These are phyloP conservation scores for Metschnikowia picachoensis DNA, from an alignment of 805 yeast genomes.

Conservation along the genomic window DNA sequence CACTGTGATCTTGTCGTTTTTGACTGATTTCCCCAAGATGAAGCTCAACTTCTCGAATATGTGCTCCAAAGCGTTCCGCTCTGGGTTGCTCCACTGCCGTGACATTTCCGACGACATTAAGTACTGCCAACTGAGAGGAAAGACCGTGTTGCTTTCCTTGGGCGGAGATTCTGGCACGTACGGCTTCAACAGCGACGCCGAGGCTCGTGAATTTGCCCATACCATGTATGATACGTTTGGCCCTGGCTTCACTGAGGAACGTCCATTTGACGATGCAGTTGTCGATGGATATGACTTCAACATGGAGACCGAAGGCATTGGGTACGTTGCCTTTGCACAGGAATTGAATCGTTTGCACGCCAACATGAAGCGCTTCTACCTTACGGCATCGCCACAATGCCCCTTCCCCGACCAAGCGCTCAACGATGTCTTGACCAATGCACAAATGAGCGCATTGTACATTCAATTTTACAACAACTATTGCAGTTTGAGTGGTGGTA, in stretches of 20 bases:
- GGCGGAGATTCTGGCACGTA: slow-evolving; percentile 59
- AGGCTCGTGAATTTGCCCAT: slow-evolving; percentile 54
- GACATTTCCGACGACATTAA: slow-evolving; percentile 13
- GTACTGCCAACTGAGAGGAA: slow-evolving; percentile 12
- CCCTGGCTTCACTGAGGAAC: slow-evolving; percentile 29
- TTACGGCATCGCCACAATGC: slow-evolving; percentile 84
- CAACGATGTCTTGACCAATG: slow-evolving; percentile 37
- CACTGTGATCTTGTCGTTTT: slow-evolving; percentile 66
- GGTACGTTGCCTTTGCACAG: slow-evolving; percentile 37
- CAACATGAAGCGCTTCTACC: slow-evolving; percentile 19
- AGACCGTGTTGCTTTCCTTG: slow-evolving; percentile 13
- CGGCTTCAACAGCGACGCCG: slow-evolving; percentile 47
- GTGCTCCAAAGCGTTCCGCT: slow-evolving; percentile 43
- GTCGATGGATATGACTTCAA: slow-evolving; percentile 74
- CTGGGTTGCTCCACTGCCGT: slow-evolving; percentile 24
- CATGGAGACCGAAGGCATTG: slow-evolving; percentile 38
- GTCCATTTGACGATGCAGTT: slow-evolving; percentile 44
- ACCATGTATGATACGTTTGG: slow-evolving; percentile 40
- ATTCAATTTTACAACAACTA: slow-evolving; percentile 92
- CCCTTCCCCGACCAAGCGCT: slow-evolving; percentile 71
- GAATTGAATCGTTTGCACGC: slow-evolving; percentile 8
- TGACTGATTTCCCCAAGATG: slow-evolving; percentile 51
- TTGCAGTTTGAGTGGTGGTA: slow-evolving; percentile 28
- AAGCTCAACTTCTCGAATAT: slow-evolving; percentile 53
- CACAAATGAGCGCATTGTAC: slow-evolving; percentile 74